These are phyloP conservation scores for Capillidium rhysosporum DNA, from an alignment of 371 early-diverging fungal species.

Conservation along the genomic window DNA sequence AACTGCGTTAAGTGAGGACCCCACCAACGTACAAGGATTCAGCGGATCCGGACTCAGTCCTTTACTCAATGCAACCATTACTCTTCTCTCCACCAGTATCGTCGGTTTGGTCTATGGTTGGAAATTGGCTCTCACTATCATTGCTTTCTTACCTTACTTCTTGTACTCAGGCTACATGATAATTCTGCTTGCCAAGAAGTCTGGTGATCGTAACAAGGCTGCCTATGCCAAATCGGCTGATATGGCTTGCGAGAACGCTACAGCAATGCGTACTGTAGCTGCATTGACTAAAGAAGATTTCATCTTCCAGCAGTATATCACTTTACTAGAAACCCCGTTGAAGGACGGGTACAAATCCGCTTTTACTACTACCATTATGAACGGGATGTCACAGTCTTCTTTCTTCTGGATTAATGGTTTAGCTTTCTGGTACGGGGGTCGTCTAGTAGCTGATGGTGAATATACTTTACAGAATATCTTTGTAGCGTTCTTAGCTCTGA, in stretches of 20 bases:
- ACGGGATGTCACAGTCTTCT: conserved; percentile 22
- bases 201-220: conserved; percentile 25
- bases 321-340: not conserved
- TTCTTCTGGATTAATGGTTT: conserved; percentile 46
- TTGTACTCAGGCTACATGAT: not conserved
- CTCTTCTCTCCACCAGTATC: conserved; percentile 9
- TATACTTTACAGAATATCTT: conserved; percentile 29
- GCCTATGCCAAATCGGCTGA: conserved; percentile 44
- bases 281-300: conserved; percentile 22
- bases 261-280: conserved; percentile 67
- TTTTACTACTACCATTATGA: not conserved
- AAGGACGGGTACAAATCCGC: not conserved
- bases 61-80: conserved; percentile 3
- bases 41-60: conserved; percentile 9
- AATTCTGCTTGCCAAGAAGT: not conserved
- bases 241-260: conserved; percentile 65
- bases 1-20: conserved; percentile 58
- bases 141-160: conserved; percentile 24
- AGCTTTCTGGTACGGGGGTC: conserved; percentile 55
- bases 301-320: not conserved
- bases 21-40: conserved; percentile 30
- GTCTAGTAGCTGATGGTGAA: conserved; percentile 20
- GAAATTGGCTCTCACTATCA: conserved; percentile 40
- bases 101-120: conserved; percentile 39
- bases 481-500: conserved; percentile 38